Conservation (phyloP, 225 moss, liverwort and hornwort genomes). For the Lunularia cruciata region DNA sequence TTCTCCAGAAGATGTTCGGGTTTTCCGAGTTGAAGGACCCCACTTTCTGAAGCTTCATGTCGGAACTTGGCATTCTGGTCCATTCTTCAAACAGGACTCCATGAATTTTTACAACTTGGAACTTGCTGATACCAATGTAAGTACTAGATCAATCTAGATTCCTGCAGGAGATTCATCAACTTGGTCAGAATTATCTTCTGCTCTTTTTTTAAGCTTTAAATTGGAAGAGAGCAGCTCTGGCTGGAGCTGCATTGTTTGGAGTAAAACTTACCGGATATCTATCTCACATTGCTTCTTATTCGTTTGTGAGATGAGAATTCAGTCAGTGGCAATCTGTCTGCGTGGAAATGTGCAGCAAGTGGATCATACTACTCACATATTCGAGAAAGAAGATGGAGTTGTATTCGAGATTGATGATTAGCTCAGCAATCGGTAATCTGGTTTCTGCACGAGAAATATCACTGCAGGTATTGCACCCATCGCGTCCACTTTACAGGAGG, state of each 20-base stretch:
- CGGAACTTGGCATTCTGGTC: conserved; percentile 95
- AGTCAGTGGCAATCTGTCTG: neutral
- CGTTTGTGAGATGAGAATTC: neutral
- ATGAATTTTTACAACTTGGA: conserved; percentile 96
- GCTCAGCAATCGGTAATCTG: conserved; percentile 6
- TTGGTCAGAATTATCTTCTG: no score
- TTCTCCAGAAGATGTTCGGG: conserved; percentile 57
- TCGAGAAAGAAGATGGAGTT: conserved; percentile 40
- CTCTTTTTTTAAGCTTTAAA: no score
- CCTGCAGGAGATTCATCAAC: no score
- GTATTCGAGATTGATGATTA: conserved; percentile 54
- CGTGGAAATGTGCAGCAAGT: conserved; percentile 41
- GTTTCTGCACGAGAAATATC: no score
- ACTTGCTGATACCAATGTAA: conserved; percentile 81
- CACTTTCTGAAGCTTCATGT: conserved; percentile 70
- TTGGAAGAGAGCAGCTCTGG: no score
- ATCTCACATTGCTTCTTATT: neutral
- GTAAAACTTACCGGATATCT: neutral
- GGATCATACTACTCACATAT: conserved; percentile 58
- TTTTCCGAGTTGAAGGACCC: conserved; percentile 76
- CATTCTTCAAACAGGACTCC: conserved; percentile 56
- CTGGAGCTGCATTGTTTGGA: neutral
- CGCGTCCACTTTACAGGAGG: no score
- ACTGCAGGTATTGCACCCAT: no score
- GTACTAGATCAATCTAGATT: no score